phyloP scores from a whole-genome alignment of 768 basidiomycete species.

The Mycena latifolia region DNA sequence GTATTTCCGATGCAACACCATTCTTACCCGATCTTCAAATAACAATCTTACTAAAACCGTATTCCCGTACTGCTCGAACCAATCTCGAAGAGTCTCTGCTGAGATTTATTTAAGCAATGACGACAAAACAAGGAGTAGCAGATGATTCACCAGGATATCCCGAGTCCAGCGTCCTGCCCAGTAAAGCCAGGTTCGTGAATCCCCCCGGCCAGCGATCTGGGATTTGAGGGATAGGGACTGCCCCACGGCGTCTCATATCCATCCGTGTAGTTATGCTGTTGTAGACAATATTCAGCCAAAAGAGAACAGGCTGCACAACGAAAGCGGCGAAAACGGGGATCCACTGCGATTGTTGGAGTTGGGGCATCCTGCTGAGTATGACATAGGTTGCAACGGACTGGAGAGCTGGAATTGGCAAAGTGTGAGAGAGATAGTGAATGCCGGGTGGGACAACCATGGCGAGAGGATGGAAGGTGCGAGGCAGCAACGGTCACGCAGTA shows the following conservation, averaged over 20 bases:
- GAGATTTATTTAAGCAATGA: neutral
- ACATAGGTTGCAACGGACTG: conserved; percentile 19
- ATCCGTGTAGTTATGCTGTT: neutral
- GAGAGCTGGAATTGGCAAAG: conserved; percentile 21
- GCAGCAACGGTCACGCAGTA: too few relatives aligned
- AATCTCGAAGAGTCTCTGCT: neutral
- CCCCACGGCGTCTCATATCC: conserved; percentile 4
- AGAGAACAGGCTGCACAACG: conserved; percentile 13
- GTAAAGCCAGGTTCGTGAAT: neutral
- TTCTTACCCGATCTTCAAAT: conserved; percentile 43
- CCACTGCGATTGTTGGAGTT: conserved; percentile 13
- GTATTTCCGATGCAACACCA: neutral
- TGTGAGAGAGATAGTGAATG: conserved; percentile 18
- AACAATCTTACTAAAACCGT: conserved; percentile 39
- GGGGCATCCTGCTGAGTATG: conserved; percentile 8
- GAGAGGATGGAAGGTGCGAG: neutral
- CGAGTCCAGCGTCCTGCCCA: conserved; percentile 5
- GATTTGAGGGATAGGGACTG: conserved; percentile 13
- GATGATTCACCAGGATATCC: conserved; percentile 23
- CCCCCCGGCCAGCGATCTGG: conserved; percentile 23
- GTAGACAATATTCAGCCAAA: neutral
- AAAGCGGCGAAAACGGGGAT: conserved; percentile 17
- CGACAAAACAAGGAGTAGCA: neutral
- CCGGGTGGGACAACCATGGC: conserved; percentile 27
- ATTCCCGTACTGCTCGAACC: conserved; percentile 36